Evolutionary conservation across 208 protist genomes (phyloP).

Genomic region (Wallacemonas collosoma): DNA sequence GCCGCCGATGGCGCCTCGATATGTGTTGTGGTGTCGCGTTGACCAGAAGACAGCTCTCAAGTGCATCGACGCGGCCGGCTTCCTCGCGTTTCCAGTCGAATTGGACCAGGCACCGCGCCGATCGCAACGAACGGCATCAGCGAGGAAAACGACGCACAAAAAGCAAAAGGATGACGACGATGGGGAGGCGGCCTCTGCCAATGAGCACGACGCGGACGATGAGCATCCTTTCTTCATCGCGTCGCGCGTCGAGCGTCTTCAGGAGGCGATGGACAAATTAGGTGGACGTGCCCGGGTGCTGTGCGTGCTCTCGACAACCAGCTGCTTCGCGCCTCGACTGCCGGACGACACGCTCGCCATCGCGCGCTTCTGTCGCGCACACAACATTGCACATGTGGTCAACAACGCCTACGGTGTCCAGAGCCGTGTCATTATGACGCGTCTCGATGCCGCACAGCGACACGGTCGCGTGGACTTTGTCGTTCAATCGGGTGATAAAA

Average conservation of each 20-base stretch:
- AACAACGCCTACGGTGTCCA: constrained; percentile 99
- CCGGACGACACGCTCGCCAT: constrained; percentile 95
- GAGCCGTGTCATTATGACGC: constrained; percentile 74
- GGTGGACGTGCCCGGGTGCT: constrained; percentile 79
- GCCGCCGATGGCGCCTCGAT: constrained; percentile 28
- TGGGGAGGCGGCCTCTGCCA: too few relatives aligned
- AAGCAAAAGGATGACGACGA: too few relatives aligned
- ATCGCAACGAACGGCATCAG: neutral
- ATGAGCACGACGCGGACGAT: neutral
- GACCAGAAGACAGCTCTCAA: constrained; percentile 99
- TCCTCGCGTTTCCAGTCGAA: constrained; percentile 55
- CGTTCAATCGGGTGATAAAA: constrained; percentile 99
- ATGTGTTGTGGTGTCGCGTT: constrained; percentile 96
- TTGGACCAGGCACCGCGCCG: constrained; percentile 32
- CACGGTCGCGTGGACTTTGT: constrained; percentile 92
- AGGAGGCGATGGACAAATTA: constrained; percentile 53
- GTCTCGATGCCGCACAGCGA: constrained; percentile 70
- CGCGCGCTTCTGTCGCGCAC: constrained; percentile 79
- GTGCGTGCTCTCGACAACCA: constrained; percentile 97
- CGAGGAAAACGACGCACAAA: neutral
- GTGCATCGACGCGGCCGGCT: constrained; percentile 91
- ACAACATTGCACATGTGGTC: constrained; percentile 93
- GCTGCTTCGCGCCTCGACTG: constrained; percentile 97
- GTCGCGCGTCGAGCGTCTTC: constrained; percentile 76
- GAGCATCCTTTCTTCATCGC: constrained; percentile 56